Evolutionary conservation across 2,329 filamentous ascomycete genomes (phyloP), one percentile per base, ranked within the genome.

Genomic region (Orbilia quercus): DNA sequence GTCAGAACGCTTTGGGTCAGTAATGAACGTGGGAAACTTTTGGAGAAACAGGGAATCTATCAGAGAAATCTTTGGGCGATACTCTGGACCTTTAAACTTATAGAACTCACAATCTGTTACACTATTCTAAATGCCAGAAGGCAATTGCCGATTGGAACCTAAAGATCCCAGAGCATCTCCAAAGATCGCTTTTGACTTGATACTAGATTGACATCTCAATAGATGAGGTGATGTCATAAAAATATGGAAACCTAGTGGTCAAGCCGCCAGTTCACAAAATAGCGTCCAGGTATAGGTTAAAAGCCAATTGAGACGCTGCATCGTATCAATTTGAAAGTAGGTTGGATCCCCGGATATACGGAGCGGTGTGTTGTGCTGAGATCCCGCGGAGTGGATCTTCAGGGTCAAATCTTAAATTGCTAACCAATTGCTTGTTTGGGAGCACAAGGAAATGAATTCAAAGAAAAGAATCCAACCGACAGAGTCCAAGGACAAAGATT

Each of bases 371-470:
- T 60, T 69, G 64, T 55, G 45, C 25, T 23, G 47, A 36, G 23
- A 34, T 54, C 16, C 34, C 14, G 18, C 7, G 3, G 14, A 40
- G 42, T 5, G n/a, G 64, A 69, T 69, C 64, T 47, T 69, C 64
- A 55, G 14, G 51, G 38, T 48, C 38, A 36, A 69, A 69, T 69
- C 45, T 48, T 48, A 60, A 31, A 23, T 48, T 22, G 23, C 20
- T 14, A 14, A 16, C 47, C 16, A 55, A 62, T 59, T 58, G 54
- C 40, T 44, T 12, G n/a, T 54, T 45, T 23, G 20, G 42, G 20
- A 20, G 16, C 12, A 12, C 11, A 42, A 47, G 18, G 23, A 16
- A 23, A 28, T 42, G 18, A 38, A 7, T 22, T 42, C 20, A 9
- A 16, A 47, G 12, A n/a, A 40, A n/a, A 2, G 14, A 20, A 28